phyloP scores from a whole-genome alignment of 2,329 filamentous ascomycete genomes.

The Nemania diffusa region DNA sequence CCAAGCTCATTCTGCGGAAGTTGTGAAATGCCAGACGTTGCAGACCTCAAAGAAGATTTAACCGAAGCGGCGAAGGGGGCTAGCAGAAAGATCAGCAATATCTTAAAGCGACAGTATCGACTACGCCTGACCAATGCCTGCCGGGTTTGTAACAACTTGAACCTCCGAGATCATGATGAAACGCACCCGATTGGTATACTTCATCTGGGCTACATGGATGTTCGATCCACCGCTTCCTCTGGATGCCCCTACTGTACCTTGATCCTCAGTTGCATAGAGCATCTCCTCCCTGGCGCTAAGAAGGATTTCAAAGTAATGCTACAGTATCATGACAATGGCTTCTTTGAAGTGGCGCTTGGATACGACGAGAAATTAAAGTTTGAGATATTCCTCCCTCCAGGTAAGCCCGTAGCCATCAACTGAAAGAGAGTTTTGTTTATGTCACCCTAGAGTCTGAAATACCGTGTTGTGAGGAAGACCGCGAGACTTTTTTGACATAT shows the following conservation, averaged over 20 bases:
- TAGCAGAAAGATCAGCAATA: conserved; percentile 10
- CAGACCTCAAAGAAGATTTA: conserved; percentile 11
- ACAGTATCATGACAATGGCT: conserved; percentile 7
- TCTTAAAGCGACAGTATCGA: conserved; percentile 13
- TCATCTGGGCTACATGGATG: not conserved
- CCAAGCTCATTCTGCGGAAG: not conserved
- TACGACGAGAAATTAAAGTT: not conserved
- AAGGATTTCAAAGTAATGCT: conserved; percentile 6
- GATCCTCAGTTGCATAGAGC: not conserved
- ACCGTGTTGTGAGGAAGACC: not conserved
- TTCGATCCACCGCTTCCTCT: not conserved
- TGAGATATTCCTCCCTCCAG: conserved; percentile 14
- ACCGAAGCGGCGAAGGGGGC: conserved; percentile 1
- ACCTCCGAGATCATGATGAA: conserved; percentile 10
- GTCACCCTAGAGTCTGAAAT: not conserved
- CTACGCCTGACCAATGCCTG: conserved; percentile 6
- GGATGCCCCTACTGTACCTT: conserved; percentile 10
- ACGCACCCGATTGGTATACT: conserved; percentile 7
- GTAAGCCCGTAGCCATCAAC: not conserved
- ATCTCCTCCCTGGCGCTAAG: not conserved
- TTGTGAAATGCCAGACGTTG: conserved; percentile 10
- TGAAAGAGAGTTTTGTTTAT: not conserved
- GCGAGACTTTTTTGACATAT: not conserved
- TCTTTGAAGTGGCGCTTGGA: not conserved
- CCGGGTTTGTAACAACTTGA: conserved; percentile 14